Evolutionary conservation across 176 grass and related monocot genomes (phyloP), one percentile per base, ranked within the genome.

Genomic region (Canna indica): DNA sequence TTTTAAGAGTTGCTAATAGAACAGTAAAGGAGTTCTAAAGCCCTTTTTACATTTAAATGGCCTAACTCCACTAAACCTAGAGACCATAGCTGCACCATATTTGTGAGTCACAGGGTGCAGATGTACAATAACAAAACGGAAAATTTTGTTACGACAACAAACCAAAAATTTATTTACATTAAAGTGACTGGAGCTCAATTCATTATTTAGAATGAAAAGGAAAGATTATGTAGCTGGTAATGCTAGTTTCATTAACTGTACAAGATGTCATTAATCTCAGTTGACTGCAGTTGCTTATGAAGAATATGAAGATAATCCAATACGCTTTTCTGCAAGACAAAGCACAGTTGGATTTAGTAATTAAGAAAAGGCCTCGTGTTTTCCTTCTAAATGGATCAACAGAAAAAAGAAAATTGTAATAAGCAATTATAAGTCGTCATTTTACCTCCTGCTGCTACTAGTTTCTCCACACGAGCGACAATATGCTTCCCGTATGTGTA

Each of bases 401-500:
- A 64, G 7, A 68, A 31, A 52, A 7, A 28, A 32, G 12, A 39
- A 32, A 25, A 38, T 41, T 26, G 20, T 60, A 50, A 25, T 5
- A 38, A 59, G 4, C 12, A 22, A 69, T 3, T 57, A 28, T 44
- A 29, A 73, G 0, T 24, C 24, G 33, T 75, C 14, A 25, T 32
- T 62, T 32, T 75, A 93, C 94, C 94, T 92, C 89, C 94, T 42
- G 94, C 80, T 32, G 86, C 69, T 66, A 97, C 75, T 73, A 92
- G 94, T 72, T 97, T 93, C 84, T 97, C 89, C 16, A 97, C 89
- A 71, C 94, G 88, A 3, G 84, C 84, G 14, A 97, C 94, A 32
- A 97, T 97, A 81, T 97, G 94, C 31, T 97, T 97, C 74, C 94
- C 94, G 16, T 93, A 97, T 45, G 89, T 97, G 30, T 92, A 97